Conservation (phyloP, 169 alveolate species). For the Neospora caninum region DNA sequence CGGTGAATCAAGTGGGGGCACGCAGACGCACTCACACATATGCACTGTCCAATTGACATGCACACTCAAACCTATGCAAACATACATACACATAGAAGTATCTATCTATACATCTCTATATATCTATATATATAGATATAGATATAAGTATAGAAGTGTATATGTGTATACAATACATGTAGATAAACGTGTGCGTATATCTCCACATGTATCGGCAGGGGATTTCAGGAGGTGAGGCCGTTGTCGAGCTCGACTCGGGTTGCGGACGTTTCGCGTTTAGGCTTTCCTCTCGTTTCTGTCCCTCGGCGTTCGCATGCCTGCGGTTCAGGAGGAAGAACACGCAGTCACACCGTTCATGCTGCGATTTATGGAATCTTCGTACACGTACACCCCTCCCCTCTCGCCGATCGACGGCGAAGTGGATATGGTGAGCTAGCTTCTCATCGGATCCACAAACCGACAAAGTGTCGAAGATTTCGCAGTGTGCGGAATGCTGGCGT, state of each 20-base stretch:
- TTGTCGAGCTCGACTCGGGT: too few species aligned
- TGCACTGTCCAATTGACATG: background rate
- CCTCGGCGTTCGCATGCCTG: too few species aligned
- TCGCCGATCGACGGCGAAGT: background rate
- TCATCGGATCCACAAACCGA: too few species aligned
- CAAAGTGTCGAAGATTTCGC: too few species aligned
- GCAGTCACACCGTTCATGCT: background rate
- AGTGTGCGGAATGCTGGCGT: too few species aligned
- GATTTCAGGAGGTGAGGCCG: background rate
- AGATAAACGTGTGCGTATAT: background rate
- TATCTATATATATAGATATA: too few species aligned
- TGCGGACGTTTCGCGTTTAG: background rate
- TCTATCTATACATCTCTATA: too few species aligned
- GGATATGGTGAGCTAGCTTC: background rate
- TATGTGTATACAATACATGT: background rate
- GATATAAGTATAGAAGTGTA: too few species aligned
- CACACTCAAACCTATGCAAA: too few species aligned
- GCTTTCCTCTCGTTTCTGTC: background rate
- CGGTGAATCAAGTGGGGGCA: too few species aligned
- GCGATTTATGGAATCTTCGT: background rate
- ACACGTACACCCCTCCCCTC: slow-evolving; percentile 34
- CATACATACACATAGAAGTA: too few species aligned
- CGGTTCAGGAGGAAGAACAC: background rate
- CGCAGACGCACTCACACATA: too few species aligned
- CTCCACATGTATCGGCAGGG: background rate